Base-by-base conservation (phyloP, 2,329 filamentous ascomycete species). In the Hypoxylon sp. region DNA sequence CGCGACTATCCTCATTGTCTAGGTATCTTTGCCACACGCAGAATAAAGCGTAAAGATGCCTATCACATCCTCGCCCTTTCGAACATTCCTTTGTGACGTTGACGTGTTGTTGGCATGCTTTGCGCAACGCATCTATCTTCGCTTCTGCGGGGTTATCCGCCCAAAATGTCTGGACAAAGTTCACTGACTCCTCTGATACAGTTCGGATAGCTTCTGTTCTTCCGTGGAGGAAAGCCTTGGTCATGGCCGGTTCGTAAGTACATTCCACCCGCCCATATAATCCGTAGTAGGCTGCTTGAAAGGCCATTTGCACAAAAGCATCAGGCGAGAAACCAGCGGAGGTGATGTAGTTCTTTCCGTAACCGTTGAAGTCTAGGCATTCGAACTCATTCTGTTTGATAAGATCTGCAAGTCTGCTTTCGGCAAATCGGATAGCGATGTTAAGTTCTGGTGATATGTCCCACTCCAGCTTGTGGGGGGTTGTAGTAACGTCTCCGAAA, bases 211-310 rank as follows among this genome's bases (percentile, higher is more conserved):
- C 95, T 81, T 99, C 96, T 0, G 96, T 99, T 50, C 96, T 92
- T 10, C 96, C 96, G 78, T 98, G 96, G 67, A 97, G 88, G 81
- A 89, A 99, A 66, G 92, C 85, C 80, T 99, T 99, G 57, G 96
- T 99, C 96, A 99, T 98, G 46, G 96, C 95, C 6, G 96, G 96
- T 80, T 99, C 96, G 79, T 99, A 99, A 0, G 94, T 96, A 78
- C 94, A 97, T 80, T 98, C 96, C 1, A 97, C 89, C 3, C 94
- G 90, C 2, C 96, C 96, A 75, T 98, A 99, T 6, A 99, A 86
- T 1, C 96, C 96, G 76, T 98, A 99, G 83, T 99, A 98, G 0
- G 96, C 95, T 3, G 95, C 95, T 80, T 99, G 96, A 83, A 98
- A 98, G 0, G 96, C 96, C 95, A 99, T 98, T 80, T 99, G 96